phyloP scores from a whole-genome alignment of 768 basidiomycete species.

The Rhodotorula graminis region DNA sequence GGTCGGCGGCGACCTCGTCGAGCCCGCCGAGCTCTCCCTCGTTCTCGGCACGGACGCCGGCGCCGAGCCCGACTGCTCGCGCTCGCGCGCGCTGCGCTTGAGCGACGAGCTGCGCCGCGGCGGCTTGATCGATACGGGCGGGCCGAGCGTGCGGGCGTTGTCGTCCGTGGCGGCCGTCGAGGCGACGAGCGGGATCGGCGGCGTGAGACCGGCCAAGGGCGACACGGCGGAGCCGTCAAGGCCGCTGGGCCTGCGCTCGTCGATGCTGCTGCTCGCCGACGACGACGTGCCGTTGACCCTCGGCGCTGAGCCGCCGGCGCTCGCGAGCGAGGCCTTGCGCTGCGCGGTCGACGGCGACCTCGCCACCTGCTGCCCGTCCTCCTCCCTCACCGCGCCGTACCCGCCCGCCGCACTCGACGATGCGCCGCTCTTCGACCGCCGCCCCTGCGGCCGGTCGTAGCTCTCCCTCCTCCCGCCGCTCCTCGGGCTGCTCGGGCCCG shows the following conservation, averaged over 20 bases:
- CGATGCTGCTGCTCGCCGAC: background rate
- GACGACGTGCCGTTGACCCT: background rate
- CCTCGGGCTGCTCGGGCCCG: background rate
- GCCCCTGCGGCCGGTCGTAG: background rate
- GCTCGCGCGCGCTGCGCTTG: background rate
- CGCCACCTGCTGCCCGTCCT: background rate
- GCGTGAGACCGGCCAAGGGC: background rate
- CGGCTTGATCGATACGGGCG: background rate
- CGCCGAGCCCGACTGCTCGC: background rate
- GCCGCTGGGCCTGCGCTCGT: background rate
- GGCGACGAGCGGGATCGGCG: background rate
- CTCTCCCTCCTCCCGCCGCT: background rate
- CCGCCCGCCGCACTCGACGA: too few relatives aligned
- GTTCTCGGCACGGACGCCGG: background rate
- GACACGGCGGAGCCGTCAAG: too few relatives aligned
- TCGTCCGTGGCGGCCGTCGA: too few relatives aligned
- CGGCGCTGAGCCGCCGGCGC: background rate
- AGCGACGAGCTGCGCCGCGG: conserved; percentile 13
- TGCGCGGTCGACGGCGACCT: background rate
- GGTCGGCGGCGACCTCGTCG: background rate
- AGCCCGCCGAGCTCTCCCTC: background rate
- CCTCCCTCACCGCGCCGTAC: too few relatives aligned
- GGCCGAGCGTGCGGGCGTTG: background rate
- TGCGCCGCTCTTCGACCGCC: background rate
- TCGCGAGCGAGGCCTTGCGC: background rate